phyloP scores from a whole-genome alignment of 148 eudicot species.

The Camellia lanceoleosa region DNA sequence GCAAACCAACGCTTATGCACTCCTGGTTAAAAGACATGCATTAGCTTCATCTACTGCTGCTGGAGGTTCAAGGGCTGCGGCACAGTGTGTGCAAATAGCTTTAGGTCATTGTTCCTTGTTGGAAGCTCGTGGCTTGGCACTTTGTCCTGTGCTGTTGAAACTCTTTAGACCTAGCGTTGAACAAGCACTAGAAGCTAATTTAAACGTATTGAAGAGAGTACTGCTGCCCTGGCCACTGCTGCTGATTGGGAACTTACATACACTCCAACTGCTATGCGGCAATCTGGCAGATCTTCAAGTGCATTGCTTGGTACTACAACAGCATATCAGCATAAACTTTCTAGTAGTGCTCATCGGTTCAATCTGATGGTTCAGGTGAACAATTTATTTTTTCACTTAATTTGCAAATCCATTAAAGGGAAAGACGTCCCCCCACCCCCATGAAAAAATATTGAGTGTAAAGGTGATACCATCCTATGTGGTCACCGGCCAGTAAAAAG shows the following conservation, averaged over 20 bases:
- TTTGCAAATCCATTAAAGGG: neutral
- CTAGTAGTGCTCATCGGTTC: slow-evolving; percentile 92
- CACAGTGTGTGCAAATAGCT: slow-evolving; percentile 98
- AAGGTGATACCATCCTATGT: too few species aligned
- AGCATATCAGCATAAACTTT: slow-evolving; percentile 73
- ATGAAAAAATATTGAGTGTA: too few species aligned
- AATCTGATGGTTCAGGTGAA: slow-evolving; percentile 87
- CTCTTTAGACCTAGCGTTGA: slow-evolving; percentile 90
- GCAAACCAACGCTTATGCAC: slow-evolving; percentile 82
- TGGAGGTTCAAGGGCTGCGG: slow-evolving; percentile 95
- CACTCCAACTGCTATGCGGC: slow-evolving; percentile 47
- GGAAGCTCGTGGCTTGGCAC: slow-evolving; percentile 90
- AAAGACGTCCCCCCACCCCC: too few species aligned
- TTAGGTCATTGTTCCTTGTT: slow-evolving; percentile 85
- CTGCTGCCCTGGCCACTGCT: slow-evolving; percentile 90
- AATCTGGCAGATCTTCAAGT: slow-evolving; percentile 54
- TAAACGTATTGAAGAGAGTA: slow-evolving; percentile 90
- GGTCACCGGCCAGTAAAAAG: too few species aligned
- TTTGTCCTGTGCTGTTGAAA: slow-evolving; percentile 77
- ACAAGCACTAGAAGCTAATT: slow-evolving; percentile 84
- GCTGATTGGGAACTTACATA: slow-evolving; percentile 76
- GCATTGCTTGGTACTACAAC: slow-evolving; percentile 37
- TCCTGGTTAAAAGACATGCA: slow-evolving; percentile 91
- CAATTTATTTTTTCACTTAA: slow-evolving; percentile 4
- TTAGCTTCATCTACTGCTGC: slow-evolving; percentile 98